A percentile compares a stretch with the other conserved stretches of the same genome.
phyloP scores from a whole-genome alignment of 2,329 filamentous ascomycete genomes.

The Colletotrichum agaves region DNA sequence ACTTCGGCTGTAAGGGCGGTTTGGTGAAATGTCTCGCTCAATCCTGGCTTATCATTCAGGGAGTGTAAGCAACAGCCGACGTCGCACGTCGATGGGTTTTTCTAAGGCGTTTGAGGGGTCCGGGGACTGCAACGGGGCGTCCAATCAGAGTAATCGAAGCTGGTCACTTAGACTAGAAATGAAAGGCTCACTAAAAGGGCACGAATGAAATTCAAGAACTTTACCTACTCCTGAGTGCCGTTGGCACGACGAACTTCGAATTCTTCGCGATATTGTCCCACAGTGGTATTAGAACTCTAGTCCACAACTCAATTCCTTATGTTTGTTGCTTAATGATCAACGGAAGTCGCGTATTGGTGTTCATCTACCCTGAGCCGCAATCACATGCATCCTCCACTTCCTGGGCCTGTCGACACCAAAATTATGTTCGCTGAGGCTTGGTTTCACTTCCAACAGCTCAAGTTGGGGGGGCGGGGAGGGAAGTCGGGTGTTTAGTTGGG shows the following conservation, averaged over 20 bases:
- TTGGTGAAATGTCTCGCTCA: background rate
- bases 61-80: slow-evolving; percentile 9
- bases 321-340: too few relatives aligned
- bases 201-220: slow-evolving; percentile 1
- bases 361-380: background rate
- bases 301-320: too few relatives aligned
- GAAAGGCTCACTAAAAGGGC: background rate
- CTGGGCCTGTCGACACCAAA: background rate
- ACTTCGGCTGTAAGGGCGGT: background rate
- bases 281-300: too few relatives aligned
- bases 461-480: too few relatives aligned
- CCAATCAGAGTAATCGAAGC: slow-evolving; percentile 20
- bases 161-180: slow-evolving; percentile 22
- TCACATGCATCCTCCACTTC: slow-evolving; percentile 12
- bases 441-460: background rate
- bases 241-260: too few relatives aligned
- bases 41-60: background rate
- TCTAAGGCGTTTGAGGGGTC: slow-evolving; percentile 34
- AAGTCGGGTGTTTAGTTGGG: slow-evolving; percentile 26
- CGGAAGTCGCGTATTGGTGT: too few relatives aligned
- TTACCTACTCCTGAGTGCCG: background rate
- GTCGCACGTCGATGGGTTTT: slow-evolving; percentile 27
- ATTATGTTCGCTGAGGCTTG: background rate
- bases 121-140: slow-evolving; percentile 31
- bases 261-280: too few relatives aligned